phyloP scores from a whole-genome alignment of 176 grass and related monocot genomes.

The Hsuehochloa calcarea region DNA sequence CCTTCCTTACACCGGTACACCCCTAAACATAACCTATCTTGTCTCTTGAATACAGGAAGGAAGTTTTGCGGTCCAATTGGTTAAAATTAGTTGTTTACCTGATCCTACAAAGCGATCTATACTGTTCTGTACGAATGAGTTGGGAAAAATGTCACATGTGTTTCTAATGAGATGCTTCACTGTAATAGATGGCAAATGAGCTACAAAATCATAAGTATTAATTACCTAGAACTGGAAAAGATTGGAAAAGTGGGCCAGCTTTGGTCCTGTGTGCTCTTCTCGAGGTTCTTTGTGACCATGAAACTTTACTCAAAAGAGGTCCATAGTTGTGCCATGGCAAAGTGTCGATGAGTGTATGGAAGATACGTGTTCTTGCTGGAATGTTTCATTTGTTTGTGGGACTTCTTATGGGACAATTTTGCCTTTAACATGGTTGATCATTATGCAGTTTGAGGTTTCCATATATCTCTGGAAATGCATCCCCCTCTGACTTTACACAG shows the following conservation, averaged over 20 bases:
- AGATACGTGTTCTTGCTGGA: background rate
- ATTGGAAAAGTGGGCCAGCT: background rate
- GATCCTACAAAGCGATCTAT: background rate
- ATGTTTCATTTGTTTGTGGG: background rate
- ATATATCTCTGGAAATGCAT: slow-evolving; percentile 43
- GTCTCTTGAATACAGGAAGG: background rate
- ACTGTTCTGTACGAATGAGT: background rate
- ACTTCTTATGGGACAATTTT: background rate
- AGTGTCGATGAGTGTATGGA: too few relatives aligned
- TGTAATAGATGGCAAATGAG: background rate
- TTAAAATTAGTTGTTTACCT: background rate
- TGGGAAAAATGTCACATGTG: background rate
- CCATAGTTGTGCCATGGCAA: background rate
- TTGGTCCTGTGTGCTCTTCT: too few relatives aligned
- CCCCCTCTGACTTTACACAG: slow-evolving; percentile 47
- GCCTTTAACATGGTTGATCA: background rate
- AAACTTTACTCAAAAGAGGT: background rate
- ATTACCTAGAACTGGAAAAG: background rate
- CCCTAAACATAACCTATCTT: too few relatives aligned
- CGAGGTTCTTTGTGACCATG: background rate
- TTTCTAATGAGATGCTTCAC: background rate
- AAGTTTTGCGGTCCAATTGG: too few relatives aligned
- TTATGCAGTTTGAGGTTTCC: background rate
- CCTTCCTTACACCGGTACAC: background rate
- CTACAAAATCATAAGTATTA: background rate